A percentile compares a stretch with the other conserved stretches of the same genome.
phyloP scores from a whole-genome alignment of 2,329 filamentous ascomycete species.

The Graphilbum sp. region DNA sequence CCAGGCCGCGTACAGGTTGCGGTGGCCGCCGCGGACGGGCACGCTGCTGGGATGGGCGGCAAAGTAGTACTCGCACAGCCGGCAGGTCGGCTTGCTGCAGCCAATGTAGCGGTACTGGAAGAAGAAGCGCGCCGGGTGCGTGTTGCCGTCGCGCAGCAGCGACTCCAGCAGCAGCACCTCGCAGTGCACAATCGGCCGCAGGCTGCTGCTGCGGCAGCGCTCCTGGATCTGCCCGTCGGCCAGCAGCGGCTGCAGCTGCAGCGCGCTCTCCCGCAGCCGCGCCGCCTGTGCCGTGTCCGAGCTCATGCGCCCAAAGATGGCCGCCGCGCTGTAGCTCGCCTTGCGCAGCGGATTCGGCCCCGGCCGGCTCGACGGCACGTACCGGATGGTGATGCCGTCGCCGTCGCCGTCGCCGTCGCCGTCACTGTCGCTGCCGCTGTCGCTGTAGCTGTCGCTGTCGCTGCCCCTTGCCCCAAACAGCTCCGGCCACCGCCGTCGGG shows the following conservation, averaged over 20 bases:
- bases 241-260: constrained; percentile 4
- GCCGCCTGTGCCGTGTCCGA: neutral
- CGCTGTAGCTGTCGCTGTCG: too few species aligned
- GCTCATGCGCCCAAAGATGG: constrained; percentile 9
- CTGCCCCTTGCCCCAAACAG: too few species aligned
- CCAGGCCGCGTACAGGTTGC: constrained; percentile 11
- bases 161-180: constrained; percentile 10
- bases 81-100: constrained; percentile 12
- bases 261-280: constrained; percentile 1
- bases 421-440: too few species aligned
- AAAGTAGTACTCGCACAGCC: constrained; percentile 11
- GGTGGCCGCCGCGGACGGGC: constrained; percentile 6
- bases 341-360: neutral
- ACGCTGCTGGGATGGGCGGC: constrained; percentile 4
- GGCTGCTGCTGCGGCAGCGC: neutral
- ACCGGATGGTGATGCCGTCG: neutral
- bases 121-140: constrained; percentile 8
- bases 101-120: constrained; percentile 11
- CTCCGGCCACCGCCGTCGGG: constrained; percentile 3
- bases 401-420: too few species aligned
- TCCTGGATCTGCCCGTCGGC: constrained; percentile 6
- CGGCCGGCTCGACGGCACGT: constrained; percentile 5
- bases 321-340: constrained; percentile 4
- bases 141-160: neutral
- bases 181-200: constrained; percentile 10